Evolutionary conservation across 2,329 filamentous ascomycete genomes (phyloP).

Genomic region (Fonsecaea nubica): DNA sequence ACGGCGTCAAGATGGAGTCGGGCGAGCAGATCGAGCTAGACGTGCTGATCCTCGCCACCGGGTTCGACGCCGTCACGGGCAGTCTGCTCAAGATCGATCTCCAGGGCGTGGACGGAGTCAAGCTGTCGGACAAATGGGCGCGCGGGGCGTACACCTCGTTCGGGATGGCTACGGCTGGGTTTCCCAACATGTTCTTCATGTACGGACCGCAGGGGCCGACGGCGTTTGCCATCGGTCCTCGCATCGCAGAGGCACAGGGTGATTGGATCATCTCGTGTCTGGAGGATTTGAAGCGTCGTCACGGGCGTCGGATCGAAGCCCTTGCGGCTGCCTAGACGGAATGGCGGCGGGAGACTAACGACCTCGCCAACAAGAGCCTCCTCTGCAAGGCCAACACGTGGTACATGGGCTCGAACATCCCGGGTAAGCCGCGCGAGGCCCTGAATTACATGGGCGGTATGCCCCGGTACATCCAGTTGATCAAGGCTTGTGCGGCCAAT

Average conservation of each 20-base stretch:
- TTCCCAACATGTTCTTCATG: conserved; percentile 58
- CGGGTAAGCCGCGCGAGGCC: conserved; percentile 60
- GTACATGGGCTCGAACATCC: conserved; percentile 64
- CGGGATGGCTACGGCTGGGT: conserved; percentile 49
- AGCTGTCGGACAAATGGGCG: conserved; percentile 46
- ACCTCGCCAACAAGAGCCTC: neutral
- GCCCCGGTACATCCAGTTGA: too few relatives aligned
- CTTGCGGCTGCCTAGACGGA: conserved; percentile 9
- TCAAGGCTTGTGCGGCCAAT: too few relatives aligned
- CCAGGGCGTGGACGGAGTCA: conserved; percentile 45
- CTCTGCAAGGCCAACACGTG: conserved; percentile 35
- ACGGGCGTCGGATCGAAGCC: conserved; percentile 13
- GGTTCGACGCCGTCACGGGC: conserved; percentile 51
- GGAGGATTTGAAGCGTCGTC: neutral
- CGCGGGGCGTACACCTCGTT: conserved; percentile 48
- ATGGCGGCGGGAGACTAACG: conserved; percentile 16
- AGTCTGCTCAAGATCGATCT: conserved; percentile 52
- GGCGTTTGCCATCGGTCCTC: conserved; percentile 62
- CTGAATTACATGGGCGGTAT: conserved; percentile 51
- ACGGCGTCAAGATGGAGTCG: conserved; percentile 48
- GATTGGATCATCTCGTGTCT: conserved; percentile 51
- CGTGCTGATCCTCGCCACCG: conserved; percentile 51
- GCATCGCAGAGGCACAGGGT: conserved; percentile 61
- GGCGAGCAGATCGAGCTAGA: conserved; percentile 45
- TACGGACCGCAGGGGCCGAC: conserved; percentile 57